Conservation (phyloP, 352 stramenopile genomes). For the Peronospora belbahrii region DNA sequence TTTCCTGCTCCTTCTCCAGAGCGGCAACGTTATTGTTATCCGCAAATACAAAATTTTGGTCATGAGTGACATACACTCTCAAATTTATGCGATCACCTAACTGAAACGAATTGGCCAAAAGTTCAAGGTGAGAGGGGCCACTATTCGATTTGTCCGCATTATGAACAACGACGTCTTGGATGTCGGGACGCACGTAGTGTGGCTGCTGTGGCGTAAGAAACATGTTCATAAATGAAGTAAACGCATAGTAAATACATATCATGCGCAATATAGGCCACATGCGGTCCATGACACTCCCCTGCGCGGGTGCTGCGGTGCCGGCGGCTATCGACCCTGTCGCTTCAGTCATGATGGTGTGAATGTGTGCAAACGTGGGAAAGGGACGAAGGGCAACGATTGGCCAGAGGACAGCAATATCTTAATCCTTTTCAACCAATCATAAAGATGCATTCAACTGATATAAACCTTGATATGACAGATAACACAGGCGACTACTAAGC, state of each 20-base stretch:
- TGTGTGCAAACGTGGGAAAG: background rate
- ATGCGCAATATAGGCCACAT: slow-evolving; percentile 64
- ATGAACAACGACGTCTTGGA: slow-evolving; percentile 9
- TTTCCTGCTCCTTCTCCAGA: slow-evolving; percentile 38
- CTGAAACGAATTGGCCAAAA: slow-evolving; percentile 50
- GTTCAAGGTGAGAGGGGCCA: slow-evolving; percentile 9
- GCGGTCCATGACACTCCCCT: slow-evolving; percentile 46
- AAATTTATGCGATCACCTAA: slow-evolving; percentile 44
- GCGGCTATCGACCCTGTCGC: background rate
- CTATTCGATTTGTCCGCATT: slow-evolving; percentile 18
- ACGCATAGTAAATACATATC: slow-evolving; percentile 76
- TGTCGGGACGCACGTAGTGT: background rate
- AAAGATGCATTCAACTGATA: background rate
- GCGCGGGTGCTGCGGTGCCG: slow-evolving; percentile 11
- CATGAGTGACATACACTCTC: slow-evolving; percentile 58
- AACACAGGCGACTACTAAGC: slow-evolving; percentile 2
- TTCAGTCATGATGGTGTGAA: slow-evolving; percentile 9
- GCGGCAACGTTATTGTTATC: slow-evolving; percentile 17
- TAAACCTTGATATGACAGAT: slow-evolving; percentile 17
- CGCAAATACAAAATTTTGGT: slow-evolving; percentile 44
- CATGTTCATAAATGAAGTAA: slow-evolving; percentile 47
- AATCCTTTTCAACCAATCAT: too few relatives aligned
- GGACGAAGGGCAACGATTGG: slow-evolving; percentile 1
- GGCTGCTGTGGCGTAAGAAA: slow-evolving; percentile 17
- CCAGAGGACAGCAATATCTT: background rate